These are phyloP conservation scores for Adansonia digitata DNA, from an alignment of 345 rosid species.

Conservation along the genomic window DNA sequence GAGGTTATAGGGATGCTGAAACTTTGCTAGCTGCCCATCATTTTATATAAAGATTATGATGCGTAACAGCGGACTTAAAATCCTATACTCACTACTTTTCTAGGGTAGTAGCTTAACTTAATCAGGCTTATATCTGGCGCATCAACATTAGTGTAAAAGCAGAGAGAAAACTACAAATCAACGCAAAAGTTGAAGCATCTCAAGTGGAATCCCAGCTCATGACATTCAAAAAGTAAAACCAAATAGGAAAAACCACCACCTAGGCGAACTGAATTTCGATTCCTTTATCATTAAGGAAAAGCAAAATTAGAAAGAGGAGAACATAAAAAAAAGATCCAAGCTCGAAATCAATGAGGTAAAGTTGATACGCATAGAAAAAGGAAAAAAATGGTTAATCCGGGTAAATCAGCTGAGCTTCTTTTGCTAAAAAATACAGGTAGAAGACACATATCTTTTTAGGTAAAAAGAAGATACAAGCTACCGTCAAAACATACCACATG, in stretches of 20 bases:
- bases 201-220: slow-evolving; percentile 3
- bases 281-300: not conserved
- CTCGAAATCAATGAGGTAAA: not conserved
- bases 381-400: not conserved
- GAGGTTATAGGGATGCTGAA: not conserved
- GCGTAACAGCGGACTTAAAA: not conserved
- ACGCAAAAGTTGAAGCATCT: not conserved
- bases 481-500: too few species aligned
- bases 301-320: not conserved
- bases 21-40: not conserved
- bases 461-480: too few species aligned
- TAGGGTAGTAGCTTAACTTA: not conserved
- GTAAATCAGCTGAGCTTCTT: not conserved
- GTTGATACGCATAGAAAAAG: not conserved
- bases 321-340: not conserved
- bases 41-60: slow-evolving; percentile 1
- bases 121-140: not conserved
- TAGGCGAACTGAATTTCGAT: slow-evolving; percentile 7
- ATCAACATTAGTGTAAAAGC: too few species aligned
- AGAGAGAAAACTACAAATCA: not conserved
- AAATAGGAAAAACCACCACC: not conserved
- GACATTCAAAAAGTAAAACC: not conserved
- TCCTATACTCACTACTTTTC: too few species aligned
- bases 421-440: too few species aligned
- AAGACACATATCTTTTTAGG: too few species aligned